These are phyloP conservation scores for Dianthus caryophyllus DNA, from an alignment of 148 eudicot genomes.

Conservation along the genomic window DNA sequence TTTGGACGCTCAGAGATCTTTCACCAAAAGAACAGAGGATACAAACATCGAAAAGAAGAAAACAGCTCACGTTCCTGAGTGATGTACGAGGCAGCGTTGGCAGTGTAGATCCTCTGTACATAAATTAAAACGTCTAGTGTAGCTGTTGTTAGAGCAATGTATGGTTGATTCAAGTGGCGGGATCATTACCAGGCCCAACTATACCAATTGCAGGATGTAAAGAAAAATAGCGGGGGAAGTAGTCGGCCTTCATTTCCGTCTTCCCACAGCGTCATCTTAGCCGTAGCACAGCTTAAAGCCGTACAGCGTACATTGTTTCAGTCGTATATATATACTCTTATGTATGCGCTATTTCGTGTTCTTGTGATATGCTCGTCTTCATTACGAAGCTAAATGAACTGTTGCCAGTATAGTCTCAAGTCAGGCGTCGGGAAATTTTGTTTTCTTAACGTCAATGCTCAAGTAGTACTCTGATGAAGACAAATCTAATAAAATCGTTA, in stretches of 20 bases:
- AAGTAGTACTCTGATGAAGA: too few relatives aligned
- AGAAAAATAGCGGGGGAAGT: not conserved
- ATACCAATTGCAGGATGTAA: not conserved
- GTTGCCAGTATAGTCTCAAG: too few relatives aligned
- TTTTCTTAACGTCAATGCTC: too few relatives aligned
- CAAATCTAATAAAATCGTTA: too few relatives aligned
- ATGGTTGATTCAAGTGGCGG: not conserved
- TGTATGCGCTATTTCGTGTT: too few relatives aligned
- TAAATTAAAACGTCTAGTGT: not conserved
- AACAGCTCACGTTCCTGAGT: not conserved
- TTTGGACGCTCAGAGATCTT: slow-evolving; percentile 57
- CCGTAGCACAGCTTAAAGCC: too few relatives aligned
- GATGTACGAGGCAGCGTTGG: not conserved
- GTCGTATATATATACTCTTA: too few relatives aligned
- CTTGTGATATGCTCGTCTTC: too few relatives aligned
- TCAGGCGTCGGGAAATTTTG: too few relatives aligned
- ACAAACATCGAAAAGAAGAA: not conserved
- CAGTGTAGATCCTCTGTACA: not conserved
- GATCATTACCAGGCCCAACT: not conserved
- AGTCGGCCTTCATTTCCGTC: not conserved
- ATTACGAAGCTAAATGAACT: too few relatives aligned
- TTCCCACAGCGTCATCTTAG: too few relatives aligned
- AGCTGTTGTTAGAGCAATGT: not conserved
- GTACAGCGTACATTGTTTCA: too few relatives aligned
- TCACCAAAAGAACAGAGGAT: slow-evolving; percentile 38